A percentile compares a stretch with the other conserved stretches of the same genome.
Conservation (phyloP, 1,139 yeast genomes). For the Taphrina betulina region DNA sequence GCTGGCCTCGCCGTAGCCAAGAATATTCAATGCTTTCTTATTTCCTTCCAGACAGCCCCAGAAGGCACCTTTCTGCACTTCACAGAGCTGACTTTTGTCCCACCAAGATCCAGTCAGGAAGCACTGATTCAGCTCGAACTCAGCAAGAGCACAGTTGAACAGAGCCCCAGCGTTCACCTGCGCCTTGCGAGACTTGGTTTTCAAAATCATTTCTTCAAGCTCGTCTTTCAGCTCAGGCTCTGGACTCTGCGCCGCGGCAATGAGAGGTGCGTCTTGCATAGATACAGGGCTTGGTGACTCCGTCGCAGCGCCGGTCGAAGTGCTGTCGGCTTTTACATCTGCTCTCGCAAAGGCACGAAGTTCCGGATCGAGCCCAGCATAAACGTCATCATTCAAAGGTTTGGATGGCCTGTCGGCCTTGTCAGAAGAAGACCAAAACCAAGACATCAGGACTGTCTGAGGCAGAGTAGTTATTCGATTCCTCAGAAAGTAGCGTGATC, state of each 20-base stretch:
- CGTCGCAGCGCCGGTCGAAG: no score
- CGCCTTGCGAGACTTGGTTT: conserved; percentile 17
- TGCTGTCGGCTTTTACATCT: no score
- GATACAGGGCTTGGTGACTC: no score
- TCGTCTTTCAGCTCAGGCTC: not conserved
- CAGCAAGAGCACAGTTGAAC: conserved; percentile 30
- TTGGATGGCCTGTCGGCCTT: no score
- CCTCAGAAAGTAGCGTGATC: no score
- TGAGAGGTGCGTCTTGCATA: no score
- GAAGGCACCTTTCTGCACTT: conserved; percentile 19
- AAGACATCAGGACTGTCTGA: conserved; percentile 17
- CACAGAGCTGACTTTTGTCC: conserved; percentile 28
- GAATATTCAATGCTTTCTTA: conserved; percentile 10
- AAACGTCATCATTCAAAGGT: conserved; percentile 10
- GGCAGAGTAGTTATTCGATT: no score
- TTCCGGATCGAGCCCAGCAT: conserved; percentile 20
- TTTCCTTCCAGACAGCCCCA: conserved; percentile 27
- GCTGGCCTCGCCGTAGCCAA: conserved; percentile 20
- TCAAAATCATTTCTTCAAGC: not conserved
- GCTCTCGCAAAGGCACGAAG: conserved; percentile 20
- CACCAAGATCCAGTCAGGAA: conserved; percentile 27
- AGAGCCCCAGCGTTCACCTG: conserved; percentile 25
- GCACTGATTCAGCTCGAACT: conserved; percentile 26
- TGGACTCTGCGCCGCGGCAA: not conserved
- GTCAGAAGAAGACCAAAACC: conserved; percentile 26